Evolutionary conservation across 192 early-diverging fungal species (phyloP).

Genomic region (Entophlyctis helioformis): DNA sequence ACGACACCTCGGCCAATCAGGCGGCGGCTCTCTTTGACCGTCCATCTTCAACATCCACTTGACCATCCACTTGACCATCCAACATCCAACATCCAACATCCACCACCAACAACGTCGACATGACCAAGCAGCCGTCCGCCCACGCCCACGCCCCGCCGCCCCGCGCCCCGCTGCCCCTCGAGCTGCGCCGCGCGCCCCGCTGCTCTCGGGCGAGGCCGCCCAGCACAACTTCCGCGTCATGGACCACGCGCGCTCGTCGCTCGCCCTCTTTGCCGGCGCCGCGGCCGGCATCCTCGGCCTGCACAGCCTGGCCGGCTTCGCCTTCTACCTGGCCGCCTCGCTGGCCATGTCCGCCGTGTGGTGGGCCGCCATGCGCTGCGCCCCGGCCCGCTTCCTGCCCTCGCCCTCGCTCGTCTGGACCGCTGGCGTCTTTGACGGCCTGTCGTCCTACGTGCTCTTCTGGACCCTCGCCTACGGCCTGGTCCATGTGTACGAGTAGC

Average conservation of each 20-base stretch:
- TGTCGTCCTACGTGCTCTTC: conserved; percentile 63
- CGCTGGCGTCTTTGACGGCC: conserved; percentile 38
- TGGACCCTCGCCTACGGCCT: conserved; percentile 68
- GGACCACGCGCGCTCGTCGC: conserved; percentile 53
- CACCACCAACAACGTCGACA: too few species aligned
- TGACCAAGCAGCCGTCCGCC: too few species aligned
- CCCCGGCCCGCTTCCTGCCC: conserved; percentile 9
- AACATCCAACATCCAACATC: too few species aligned
- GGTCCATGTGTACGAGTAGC: conserved; percentile 63
- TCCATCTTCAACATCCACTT: too few species aligned
- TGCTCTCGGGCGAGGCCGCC: too few species aligned
- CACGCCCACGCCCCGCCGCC: too few species aligned
- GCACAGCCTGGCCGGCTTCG: conserved; percentile 69
- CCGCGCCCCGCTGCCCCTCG: too few species aligned
- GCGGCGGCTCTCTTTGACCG: too few species aligned
- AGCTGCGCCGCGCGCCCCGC: too few species aligned
- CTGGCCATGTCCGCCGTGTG: conserved; percentile 42
- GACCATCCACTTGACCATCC: too few species aligned
- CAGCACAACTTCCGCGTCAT: conserved; percentile 53
- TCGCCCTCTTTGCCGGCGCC: conserved; percentile 63
- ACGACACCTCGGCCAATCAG: too few species aligned
- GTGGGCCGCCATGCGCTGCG: conserved; percentile 33
- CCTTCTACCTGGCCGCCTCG: conserved; percentile 67
- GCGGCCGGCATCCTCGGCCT: conserved; percentile 84
- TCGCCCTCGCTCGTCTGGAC: conserved; percentile 22